A percentile compares a stretch with the other conserved stretches of the same genome.
Evolutionary conservation across 2,329 filamentous ascomycete species (phyloP).

Genomic region (Neophaeococcomyces aloes): DNA sequence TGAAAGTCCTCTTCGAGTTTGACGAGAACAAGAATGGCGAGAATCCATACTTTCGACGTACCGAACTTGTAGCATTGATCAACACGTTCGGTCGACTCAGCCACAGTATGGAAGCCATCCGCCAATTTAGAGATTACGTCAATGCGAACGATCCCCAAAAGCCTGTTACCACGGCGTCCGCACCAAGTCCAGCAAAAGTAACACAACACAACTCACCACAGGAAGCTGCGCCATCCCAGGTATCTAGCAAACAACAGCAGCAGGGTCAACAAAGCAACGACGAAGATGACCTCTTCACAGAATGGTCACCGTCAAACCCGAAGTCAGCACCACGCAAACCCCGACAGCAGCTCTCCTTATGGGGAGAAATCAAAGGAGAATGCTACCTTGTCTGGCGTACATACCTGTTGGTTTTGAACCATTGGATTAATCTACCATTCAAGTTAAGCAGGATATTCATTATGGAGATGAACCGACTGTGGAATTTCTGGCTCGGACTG

Average conservation of each 20-base stretch:
- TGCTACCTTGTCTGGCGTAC: constrained; percentile 51
- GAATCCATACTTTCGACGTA: constrained; percentile 67
- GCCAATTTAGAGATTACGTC: constrained; percentile 49
- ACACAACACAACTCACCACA: constrained; percentile 1
- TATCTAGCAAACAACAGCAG: no score
- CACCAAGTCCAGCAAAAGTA: constrained; percentile 4
- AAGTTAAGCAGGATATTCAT: constrained; percentile 51
- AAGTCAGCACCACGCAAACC: constrained; percentile 1
- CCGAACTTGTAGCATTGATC: constrained; percentile 85
- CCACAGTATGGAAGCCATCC: constrained; percentile 64
- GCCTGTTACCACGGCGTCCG: constrained; percentile 1
- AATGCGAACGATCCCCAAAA: not conserved
- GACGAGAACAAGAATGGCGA: constrained; percentile 55
- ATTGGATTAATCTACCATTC: constrained; percentile 60
- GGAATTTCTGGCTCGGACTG: constrained; percentile 54
- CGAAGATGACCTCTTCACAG: no score
- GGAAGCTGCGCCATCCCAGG: not conserved
- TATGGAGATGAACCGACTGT: constrained; percentile 45
- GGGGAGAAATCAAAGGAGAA: constrained; percentile 55
- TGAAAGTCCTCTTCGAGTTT: constrained; percentile 94
- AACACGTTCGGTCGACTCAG: constrained; percentile 87
- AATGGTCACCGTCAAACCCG: constrained; percentile 16
- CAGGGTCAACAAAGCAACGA: no score
- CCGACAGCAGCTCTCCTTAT: constrained; percentile 32
- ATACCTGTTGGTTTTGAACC: constrained; percentile 54